These are phyloP conservation scores for Xylariomycetidae sp. DNA, from an alignment of 2,329 filamentous ascomycete genomes.

Conservation along the genomic window DNA sequence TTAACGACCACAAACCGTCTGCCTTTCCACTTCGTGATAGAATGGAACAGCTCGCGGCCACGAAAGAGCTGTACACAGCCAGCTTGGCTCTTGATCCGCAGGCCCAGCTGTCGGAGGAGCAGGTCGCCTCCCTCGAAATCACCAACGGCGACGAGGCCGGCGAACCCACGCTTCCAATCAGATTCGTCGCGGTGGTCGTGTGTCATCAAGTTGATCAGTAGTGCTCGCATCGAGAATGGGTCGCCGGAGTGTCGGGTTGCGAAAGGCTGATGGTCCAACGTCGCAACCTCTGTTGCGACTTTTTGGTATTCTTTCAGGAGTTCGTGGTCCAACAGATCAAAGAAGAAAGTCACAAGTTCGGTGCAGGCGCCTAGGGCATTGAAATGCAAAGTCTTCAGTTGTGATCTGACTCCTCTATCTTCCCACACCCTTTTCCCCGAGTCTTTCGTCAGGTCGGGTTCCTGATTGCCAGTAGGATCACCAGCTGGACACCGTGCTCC, in stretches of 20 bases:
- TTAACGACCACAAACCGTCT: slow-evolving; percentile 5
- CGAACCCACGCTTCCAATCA: slow-evolving; percentile 5
- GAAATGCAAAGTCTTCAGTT: background rate
- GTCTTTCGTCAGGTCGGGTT: background rate
- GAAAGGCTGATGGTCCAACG: slow-evolving; percentile 1
- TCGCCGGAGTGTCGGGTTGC: slow-evolving; percentile 2
- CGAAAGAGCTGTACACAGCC: slow-evolving; percentile 5
- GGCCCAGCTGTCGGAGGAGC: slow-evolving; percentile 1
- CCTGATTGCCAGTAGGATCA: background rate
- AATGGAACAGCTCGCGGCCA: slow-evolving; percentile 6
- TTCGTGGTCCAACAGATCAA: slow-evolving; percentile 2
- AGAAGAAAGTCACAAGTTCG: slow-evolving; percentile 4
- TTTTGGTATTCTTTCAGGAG: background rate
- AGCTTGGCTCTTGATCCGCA: slow-evolving; percentile 1
- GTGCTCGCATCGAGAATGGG: slow-evolving; percentile 1
- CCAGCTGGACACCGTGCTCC: background rate
- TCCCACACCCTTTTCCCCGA: background rate
- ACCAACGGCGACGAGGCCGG: slow-evolving; percentile 1
- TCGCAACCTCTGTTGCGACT: background rate
- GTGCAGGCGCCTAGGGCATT: slow-evolving; percentile 1
- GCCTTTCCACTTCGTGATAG: slow-evolving; percentile 5
- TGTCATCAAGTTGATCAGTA: slow-evolving; percentile 6
- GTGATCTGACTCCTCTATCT: background rate
- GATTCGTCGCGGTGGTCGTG: slow-evolving; percentile 2
- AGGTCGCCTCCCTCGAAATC: slow-evolving; percentile 2